phyloP scores from a whole-genome alignment of 169 alveolate genomes.

The Eimeria tenella region DNA sequence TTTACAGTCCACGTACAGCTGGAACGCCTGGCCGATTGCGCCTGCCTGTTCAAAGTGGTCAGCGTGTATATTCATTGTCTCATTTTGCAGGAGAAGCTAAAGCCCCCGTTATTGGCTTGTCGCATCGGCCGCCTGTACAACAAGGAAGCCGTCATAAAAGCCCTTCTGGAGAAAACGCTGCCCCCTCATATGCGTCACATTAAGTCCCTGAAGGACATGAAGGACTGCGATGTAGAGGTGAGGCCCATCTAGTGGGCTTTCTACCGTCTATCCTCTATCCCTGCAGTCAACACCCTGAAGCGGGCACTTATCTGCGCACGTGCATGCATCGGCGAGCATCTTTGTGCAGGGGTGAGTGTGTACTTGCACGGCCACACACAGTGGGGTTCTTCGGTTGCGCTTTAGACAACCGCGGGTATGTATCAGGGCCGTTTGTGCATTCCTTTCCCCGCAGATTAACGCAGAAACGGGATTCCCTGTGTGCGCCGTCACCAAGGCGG shows the following conservation, averaged over 20 bases:
- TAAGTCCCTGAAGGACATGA: conserved; percentile 85
- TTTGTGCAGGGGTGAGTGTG: too few relatives aligned
- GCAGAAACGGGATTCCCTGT: conserved; percentile 78
- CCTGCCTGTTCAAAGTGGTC: neutral
- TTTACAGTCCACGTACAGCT: neutral
- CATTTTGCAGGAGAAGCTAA: conserved; percentile 86
- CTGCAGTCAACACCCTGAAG: too few relatives aligned
- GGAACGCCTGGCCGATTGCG: too few relatives aligned
- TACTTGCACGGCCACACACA: too few relatives aligned
- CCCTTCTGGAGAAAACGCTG: conserved; percentile 84
- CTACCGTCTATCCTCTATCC: neutral
- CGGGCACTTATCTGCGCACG: too few relatives aligned
- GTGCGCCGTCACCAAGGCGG: conserved; percentile 85
- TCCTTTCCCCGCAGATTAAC: conserved; percentile 81
- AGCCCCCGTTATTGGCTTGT: conserved; percentile 89
- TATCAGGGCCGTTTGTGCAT: conserved; percentile 25
- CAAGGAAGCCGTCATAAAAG: conserved; percentile 86
- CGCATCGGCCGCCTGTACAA: conserved; percentile 88
- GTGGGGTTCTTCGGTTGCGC: neutral
- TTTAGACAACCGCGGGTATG: neutral
- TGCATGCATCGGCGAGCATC: too few relatives aligned
- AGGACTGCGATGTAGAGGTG: conserved; percentile 78
- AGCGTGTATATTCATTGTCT: neutral
- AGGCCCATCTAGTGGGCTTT: neutral
- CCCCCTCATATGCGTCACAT: conserved; percentile 86